phyloP scores from a whole-genome alignment of 106 monocot genomes.

The Dioscorea dumetorum region DNA sequence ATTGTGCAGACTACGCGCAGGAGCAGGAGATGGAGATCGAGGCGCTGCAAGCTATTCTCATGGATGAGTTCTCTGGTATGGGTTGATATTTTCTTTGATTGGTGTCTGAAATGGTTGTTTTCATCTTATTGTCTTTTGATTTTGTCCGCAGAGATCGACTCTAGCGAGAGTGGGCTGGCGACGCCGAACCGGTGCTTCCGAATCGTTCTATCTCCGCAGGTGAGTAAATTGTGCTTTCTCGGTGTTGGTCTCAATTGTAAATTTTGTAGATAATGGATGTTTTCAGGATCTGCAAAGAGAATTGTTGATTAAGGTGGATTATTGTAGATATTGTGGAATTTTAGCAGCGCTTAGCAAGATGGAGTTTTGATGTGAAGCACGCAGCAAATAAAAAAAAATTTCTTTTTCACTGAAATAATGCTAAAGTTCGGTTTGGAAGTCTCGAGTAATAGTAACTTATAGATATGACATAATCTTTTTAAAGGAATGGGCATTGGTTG shows the following conservation, averaged over 20 bases:
- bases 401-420: no score
- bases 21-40: constrained; percentile 88
- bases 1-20: constrained; percentile 41
- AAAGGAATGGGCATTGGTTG: neutral
- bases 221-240: neutral
- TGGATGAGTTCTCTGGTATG: constrained; percentile 58
- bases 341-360: no score
- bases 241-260: neutral
- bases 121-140: neutral
- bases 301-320: no score
- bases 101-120: neutral
- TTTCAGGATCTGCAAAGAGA: no score
- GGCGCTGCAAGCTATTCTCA: constrained; percentile 65
- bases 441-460: no score
- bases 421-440: no score
- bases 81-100: neutral
- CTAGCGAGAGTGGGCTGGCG: constrained; percentile 40
- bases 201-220: constrained; percentile 45
- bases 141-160: constrained; percentile 43
- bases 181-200: constrained; percentile 50
- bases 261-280: no score
- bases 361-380: no score
- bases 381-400: no score
- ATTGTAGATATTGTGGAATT: no score
- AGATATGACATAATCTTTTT: neutral